Base-by-base conservation (phyloP, 805 yeast genomes). In the Suhomyces faveliae region DNA sequence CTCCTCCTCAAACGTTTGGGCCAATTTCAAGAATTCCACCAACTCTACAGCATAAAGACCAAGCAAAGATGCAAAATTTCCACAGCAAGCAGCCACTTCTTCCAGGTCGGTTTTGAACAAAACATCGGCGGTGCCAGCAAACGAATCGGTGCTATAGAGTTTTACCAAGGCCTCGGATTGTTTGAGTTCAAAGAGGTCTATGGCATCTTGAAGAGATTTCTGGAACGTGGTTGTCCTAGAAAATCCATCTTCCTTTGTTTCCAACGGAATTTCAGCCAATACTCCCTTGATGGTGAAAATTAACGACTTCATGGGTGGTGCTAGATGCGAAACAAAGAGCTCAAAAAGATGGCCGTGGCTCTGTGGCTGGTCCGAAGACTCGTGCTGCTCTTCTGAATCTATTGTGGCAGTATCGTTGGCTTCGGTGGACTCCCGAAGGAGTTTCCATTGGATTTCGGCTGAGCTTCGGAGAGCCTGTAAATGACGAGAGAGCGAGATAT, bases 71-170 rank as follows among this genome's bases (percentile, higher is more conserved):
- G 91, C 76, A 59, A 87, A 87, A 60, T 87, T 86, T 1, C 91
- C 92, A 68, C 94, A 87, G 40, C 87, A 79, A 0, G 96, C 95
- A 1, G 91, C 87, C 3, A 87, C 85, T 54, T 86, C 90, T 64
- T 87, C 95, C 55, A 84, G 86, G 50, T 83, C 85, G 1, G 84
- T 74, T 50, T 74, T 78, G 35, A 73, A 59, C 58, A 67, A 35
- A 57, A 74, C 56, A 42, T 66, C 58, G 49, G 59, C 49, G 2
- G 64, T 48, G 21, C 51, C 40, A 35, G 68, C 67, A n/a, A 83
- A 83, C 6, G 79, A 67, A 3, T 76, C 76, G 57, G 83, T 81
- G 2, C 72, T 65, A 56, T 88, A 87, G 12, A 87, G 63, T 51
- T 72, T 74, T 30, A 73, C 74, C 46, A 87, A 76, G 0, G 92